Evolutionary conservation across 139 green algal genomes (phyloP).

Genomic region (Nannochloris sp.): DNA sequence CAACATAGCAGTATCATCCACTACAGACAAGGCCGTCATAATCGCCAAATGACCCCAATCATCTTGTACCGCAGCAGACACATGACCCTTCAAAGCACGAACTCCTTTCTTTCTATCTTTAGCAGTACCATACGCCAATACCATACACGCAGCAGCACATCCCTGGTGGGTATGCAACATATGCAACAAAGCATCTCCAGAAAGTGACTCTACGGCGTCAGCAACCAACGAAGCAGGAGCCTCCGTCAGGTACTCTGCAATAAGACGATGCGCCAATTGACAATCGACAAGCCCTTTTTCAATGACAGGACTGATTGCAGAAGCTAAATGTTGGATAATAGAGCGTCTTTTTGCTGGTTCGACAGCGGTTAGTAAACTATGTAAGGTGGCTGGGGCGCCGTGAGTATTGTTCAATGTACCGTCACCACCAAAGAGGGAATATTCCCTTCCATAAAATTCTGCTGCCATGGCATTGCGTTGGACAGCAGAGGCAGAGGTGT

Average conservation of each 20-base stretch:
- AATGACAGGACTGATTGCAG: slow-evolving; percentile 60
- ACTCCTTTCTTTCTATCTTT: slow-evolving; percentile 73
- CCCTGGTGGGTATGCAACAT: slow-evolving; percentile 88
- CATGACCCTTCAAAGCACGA: slow-evolving; percentile 37
- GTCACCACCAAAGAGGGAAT: slow-evolving; percentile 52
- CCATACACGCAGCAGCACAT: slow-evolving; percentile 53
- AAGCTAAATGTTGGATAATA: slow-evolving; percentile 46
- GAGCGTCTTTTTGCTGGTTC: slow-evolving; percentile 38
- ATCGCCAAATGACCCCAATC: slow-evolving; percentile 75
- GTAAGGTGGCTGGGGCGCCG: slow-evolving; percentile 37
- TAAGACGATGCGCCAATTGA: slow-evolving; percentile 68
- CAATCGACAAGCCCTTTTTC: slow-evolving; percentile 86
- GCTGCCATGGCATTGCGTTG: slow-evolving; percentile 62
- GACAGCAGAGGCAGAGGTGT: slow-evolving; percentile 32
- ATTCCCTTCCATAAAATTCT: slow-evolving; percentile 77
- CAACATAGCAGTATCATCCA: slow-evolving; percentile 80
- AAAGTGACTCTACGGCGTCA: slow-evolving; percentile 68
- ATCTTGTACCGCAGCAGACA: slow-evolving; percentile 57
- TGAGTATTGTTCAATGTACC: slow-evolving; percentile 18
- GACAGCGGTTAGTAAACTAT: slow-evolving; percentile 37
- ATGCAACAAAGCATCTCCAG: slow-evolving; percentile 60
- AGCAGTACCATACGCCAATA: slow-evolving; percentile 62
- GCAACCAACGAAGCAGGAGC: slow-evolving; percentile 47
- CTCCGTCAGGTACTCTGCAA: slow-evolving; percentile 72
- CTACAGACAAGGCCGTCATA: slow-evolving; percentile 49